Base-by-base conservation (phyloP, 1,139 yeast species). In the Lodderomyces elongisporus region DNA sequence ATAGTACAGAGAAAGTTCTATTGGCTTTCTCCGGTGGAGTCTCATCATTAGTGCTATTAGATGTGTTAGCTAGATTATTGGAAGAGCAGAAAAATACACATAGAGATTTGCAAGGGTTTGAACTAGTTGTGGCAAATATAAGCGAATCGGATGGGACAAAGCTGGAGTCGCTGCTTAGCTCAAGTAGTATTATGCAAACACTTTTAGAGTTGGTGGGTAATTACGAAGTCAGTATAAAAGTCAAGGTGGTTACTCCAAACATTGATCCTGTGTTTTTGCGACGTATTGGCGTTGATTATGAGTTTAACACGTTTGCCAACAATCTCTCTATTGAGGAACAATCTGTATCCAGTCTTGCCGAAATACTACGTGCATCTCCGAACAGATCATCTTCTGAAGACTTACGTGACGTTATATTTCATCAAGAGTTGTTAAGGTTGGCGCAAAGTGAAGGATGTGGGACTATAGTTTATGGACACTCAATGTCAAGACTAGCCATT, bases 401-500 rank as follows among this genome's bases (percentile, higher is more conserved):
- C 52, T 55, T 85, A 17, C 42, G 66, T 13, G 58, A 65, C 4
- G 56, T 79, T 2, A 61, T 85, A 2, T 60, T 64, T 26, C 66
- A 67, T 12, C 73, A 70, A 31, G 49, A 81, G 2, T 56, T 81
- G 3, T 51, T 69, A 28, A 56, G 63, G 27, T 60, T 70, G 14
- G 85, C 89, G 0, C 47, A 48, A 12, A 54, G 59, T 12, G 58
- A 65, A 21, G 53, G 58, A 0, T 75, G 80, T 40, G 66, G 71
- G 14, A 73, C 84, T 4, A 62, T 88, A 1, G 41, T 87, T 3
- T 79, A 77, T 59, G 87, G 93, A 1, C 85, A 83, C 49, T 77
- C 85, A 14, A 85, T 85, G 89, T 84, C 95, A 1, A 70, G 80
- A 34, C 53, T 89, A 12, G 95, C 97, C 1, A 87, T 83, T 46